Evolutionary conservation across 1,284 basidiomycete species (phyloP).

Genomic region (Trametes versicolor): DNA sequence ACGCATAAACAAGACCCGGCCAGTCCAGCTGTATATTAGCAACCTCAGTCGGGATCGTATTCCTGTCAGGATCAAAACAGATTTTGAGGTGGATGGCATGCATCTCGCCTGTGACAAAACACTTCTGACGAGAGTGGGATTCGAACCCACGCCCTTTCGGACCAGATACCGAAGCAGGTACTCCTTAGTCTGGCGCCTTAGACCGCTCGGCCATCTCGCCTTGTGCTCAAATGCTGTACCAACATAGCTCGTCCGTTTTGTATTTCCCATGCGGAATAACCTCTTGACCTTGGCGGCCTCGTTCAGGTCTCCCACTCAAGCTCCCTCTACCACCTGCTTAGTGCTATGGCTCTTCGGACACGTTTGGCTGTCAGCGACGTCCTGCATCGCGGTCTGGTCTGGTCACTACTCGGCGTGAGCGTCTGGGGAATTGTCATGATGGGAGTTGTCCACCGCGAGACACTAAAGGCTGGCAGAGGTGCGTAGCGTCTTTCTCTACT

Average conservation of each 20-base stretch:
- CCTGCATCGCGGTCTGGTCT: constrained; percentile 42
- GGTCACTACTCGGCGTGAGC: constrained; percentile 41
- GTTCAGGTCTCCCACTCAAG: not conserved
- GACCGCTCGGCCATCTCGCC: constrained; percentile 85
- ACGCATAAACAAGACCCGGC: no score
- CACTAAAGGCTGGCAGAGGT: constrained; percentile 42
- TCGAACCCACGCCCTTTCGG: constrained; percentile 55
- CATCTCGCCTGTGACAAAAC: no score
- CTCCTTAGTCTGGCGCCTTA: constrained; percentile 85
- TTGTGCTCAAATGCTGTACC: no score
- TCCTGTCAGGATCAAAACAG: no score
- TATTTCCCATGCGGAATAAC: not conserved
- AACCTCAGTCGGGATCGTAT: no score
- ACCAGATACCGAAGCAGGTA: constrained; percentile 36
- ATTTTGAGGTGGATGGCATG: no score
- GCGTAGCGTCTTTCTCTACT: constrained; percentile 12
- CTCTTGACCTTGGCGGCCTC: no score
- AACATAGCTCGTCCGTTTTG: no score
- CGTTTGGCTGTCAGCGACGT: constrained; percentile 39
- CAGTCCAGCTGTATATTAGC: no score
- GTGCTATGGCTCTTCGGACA: constrained; percentile 34
- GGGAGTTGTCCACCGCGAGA: constrained; percentile 43
- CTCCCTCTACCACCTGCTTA: not conserved
- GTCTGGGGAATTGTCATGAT: constrained; percentile 45
- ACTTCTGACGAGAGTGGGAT: constrained; percentile 49